Evolutionary conservation across 2,329 filamentous ascomycete species (phyloP).

Genomic region (Talaromyces pinophilus): DNA sequence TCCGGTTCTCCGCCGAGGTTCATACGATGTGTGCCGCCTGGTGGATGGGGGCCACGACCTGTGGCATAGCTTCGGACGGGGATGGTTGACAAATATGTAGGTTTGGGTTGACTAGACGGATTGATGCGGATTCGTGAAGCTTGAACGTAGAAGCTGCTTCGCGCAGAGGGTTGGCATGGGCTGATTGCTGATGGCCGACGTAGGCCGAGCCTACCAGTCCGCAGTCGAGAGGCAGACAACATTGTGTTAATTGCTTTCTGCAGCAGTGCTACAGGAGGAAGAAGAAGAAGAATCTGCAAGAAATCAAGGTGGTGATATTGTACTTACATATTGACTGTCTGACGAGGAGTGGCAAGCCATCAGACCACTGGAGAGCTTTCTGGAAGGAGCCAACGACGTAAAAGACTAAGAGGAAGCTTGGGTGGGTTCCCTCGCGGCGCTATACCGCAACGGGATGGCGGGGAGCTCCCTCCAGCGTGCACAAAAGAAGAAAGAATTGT

Average conservation of each 20-base stretch:
- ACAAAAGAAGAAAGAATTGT: conserved; percentile 10
- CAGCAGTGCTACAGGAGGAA: neutral
- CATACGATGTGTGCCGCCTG: conserved; percentile 93
- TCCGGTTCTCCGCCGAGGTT: conserved; percentile 73
- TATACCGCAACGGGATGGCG: neutral
- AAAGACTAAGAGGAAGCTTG: neutral
- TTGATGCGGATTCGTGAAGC: conserved; percentile 24
- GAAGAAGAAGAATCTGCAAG: neutral
- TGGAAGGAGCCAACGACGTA: conserved; percentile 32
- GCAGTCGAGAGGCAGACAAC: conserved; percentile 38
- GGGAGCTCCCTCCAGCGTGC: neutral
- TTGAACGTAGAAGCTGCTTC: conserved; percentile 27
- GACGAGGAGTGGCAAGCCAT: conserved; percentile 8
- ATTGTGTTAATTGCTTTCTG: conserved; percentile 16
- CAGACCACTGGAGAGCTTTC: conserved; percentile 31
- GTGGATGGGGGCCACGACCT: conserved; percentile 70
- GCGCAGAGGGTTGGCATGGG: conserved; percentile 28
- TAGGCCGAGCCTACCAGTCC: conserved; percentile 34
- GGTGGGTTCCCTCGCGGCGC: neutral
- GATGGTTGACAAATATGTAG: neutral
- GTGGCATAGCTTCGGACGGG: conserved; percentile 52
- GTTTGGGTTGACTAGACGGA: conserved; percentile 16
- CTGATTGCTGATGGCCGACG: conserved; percentile 31
- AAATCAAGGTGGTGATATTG: neutral
- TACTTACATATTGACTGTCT: neutral